Evolutionary conservation across 352 stramenopile genomes (phyloP).

Genomic region (Pythium vanterpoolii): DNA sequence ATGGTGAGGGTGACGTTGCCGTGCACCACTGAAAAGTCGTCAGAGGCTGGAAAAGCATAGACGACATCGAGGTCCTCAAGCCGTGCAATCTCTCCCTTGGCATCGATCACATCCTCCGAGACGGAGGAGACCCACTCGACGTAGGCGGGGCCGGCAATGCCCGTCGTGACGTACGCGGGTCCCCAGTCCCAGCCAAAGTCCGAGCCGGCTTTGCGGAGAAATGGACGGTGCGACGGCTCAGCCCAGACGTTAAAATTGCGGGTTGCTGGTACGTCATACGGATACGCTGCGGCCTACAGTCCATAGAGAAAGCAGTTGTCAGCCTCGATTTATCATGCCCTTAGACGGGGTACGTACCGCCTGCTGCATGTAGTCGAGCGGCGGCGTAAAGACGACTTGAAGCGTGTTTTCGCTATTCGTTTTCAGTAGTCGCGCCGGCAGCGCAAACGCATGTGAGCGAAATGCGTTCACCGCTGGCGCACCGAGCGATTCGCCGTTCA

Average conservation of each 20-base stretch:
- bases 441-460: conserved; percentile 45
- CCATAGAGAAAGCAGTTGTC: background rate
- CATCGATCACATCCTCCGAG: conserved; percentile 1
- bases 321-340: too few species aligned
- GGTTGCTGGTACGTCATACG: conserved; percentile 74
- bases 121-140: conserved; percentile 32
- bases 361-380: conserved; percentile 46
- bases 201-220: conserved; percentile 81
- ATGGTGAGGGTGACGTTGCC: conserved; percentile 42
- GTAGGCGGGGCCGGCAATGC: conserved; percentile 52
- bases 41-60: conserved; percentile 31
- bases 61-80: conserved; percentile 36
- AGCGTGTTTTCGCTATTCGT: conserved; percentile 40
- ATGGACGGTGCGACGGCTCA: conserved; percentile 71
- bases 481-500: conserved; percentile 56
- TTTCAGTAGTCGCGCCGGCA: conserved; percentile 23
- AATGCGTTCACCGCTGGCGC: conserved; percentile 62
- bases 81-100: conserved; percentile 17
- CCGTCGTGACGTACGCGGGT: conserved; percentile 59
- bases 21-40: conserved; percentile 36
- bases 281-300: conserved; percentile 49
- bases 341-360: conserved; percentile 25
- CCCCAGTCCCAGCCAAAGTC: conserved; percentile 90
- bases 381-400: conserved; percentile 51
- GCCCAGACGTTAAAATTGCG: conserved; percentile 79